Conservation (phyloP, 495 filamentous ascomycete species). For the Penicillium paxilli region DNA sequence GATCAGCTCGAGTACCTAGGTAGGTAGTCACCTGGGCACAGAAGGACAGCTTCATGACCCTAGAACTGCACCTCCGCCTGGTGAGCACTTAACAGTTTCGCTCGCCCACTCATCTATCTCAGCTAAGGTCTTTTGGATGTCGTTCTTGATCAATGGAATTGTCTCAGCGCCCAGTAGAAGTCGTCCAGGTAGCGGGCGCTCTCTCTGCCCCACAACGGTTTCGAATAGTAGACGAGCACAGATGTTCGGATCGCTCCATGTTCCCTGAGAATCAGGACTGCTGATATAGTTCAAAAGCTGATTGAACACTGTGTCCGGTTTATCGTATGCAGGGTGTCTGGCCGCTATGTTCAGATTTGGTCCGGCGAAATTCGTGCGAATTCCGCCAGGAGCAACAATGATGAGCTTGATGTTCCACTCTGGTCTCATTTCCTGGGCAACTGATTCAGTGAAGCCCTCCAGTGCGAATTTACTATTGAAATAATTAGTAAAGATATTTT, state of each 20-base stretch:
- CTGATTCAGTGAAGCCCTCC: constrained; percentile 56
- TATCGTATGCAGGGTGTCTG: constrained; percentile 25
- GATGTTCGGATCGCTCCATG: constrained; percentile 24
- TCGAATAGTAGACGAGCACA: constrained; percentile 25
- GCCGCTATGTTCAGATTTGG: constrained; percentile 10
- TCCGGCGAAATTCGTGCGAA: constrained; percentile 22
- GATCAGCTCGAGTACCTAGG: too few relatives aligned
- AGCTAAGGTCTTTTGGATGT: constrained; percentile 15
- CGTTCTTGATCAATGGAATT: constrained; percentile 14
- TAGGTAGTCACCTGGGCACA: too few relatives aligned
- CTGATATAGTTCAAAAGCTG: constrained; percentile 18
- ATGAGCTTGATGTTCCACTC: constrained; percentile 45
- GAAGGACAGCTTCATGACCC: not conserved
- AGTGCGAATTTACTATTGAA: constrained; percentile 48
- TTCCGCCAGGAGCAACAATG: constrained; percentile 22
- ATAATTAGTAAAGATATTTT: not conserved
- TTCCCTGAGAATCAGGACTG: constrained; percentile 8
- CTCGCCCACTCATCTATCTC: constrained; percentile 23
- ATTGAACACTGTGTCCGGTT: constrained; percentile 9
- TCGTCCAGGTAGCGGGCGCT: constrained; percentile 16
- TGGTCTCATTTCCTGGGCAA: constrained; percentile 48
- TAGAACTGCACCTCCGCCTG: not conserved
- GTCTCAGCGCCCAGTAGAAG: constrained; percentile 25
- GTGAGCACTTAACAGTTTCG: constrained; percentile 21
- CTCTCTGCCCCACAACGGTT: constrained; percentile 9